Conservation (phyloP, 805 yeast species). For the Tetrapisispora pingtungensis region DNA sequence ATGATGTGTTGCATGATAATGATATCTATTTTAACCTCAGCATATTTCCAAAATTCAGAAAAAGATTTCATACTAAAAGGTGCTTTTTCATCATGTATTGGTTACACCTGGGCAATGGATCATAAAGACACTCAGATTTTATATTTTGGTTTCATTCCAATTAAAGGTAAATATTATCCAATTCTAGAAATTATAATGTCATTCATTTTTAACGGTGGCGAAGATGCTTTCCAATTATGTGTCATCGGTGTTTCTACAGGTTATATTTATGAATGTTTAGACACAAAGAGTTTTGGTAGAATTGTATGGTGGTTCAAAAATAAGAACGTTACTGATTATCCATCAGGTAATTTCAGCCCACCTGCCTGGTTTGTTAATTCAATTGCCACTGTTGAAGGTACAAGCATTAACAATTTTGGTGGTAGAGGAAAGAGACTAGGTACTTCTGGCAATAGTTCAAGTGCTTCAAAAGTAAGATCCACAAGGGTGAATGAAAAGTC, state of each 20-base stretch:
- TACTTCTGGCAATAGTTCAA: not conserved
- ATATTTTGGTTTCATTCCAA: constrained; percentile 44
- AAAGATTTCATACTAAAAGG: constrained; percentile 12
- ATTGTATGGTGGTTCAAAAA: constrained; percentile 26
- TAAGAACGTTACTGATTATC: constrained; percentile 11
- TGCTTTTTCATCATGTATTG: constrained; percentile 29
- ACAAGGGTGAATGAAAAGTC: not conserved
- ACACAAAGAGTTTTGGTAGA: constrained; percentile 46
- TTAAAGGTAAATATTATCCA: constrained; percentile 47
- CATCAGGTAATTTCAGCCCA: constrained; percentile 20
- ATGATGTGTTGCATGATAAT: constrained; percentile 14
- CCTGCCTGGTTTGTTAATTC: constrained; percentile 13
- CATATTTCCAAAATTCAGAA: constrained; percentile 6
- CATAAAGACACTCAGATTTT: constrained; percentile 31
- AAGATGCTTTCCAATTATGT: constrained; percentile 32
- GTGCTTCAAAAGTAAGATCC: not conserved
- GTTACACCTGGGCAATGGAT: constrained; percentile 53
- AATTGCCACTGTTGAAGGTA: constrained; percentile 1
- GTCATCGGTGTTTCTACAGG: constrained; percentile 46
- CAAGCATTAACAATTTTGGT: constrained; percentile 3
- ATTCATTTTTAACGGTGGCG: constrained; percentile 38
- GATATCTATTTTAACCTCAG: constrained; percentile 7
- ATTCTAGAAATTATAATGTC: constrained; percentile 30
- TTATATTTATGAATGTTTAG: constrained; percentile 52
- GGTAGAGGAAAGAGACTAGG: constrained; percentile 9